Base-by-base conservation (phyloP, 306 rosid genomes). In the Sindora glabra region DNA sequence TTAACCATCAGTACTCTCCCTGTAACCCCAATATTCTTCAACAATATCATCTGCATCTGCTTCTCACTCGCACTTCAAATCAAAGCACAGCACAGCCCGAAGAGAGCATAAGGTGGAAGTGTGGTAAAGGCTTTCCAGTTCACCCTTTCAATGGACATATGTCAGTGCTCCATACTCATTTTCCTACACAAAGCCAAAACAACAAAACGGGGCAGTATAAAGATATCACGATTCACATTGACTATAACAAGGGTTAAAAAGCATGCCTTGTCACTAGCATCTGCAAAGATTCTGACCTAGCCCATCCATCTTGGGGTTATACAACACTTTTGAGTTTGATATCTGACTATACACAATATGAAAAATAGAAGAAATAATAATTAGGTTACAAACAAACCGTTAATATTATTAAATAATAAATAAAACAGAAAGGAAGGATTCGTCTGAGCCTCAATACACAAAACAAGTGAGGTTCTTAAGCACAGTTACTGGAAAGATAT, bases 401-500 rank as follows among this genome's bases (percentile, higher is more conserved):
- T 3, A 44, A 53, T 64, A 37, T 29, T 8, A 37, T 38, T 52
- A 71, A 63, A 21, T 10, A 8, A 8, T 14, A 56, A 57, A 71
- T 10, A 70, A 50, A 69, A 69, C 39, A 78, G 62, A 18, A 71
- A 62, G 70, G 73, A 57, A 65, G 71, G 66, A 69, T 66, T 68
- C 69, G 65, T 73, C 77, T 70, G 82, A 70, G 84, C 63, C 78
- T 66, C 69, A 77, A 79, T 56, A 77, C 76, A 79, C 72, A 80
- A 82, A 77, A 68, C 74, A 66, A 71, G 50, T 61, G 72, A 79
- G 77, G 87, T 77, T 74, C 80, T 78, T 72, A 72, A 79, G 86
- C 90, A 75, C 66, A 81, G 79, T 78, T 68, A 78, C 95, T 79
- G 87, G 82, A 77, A 81, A 77, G 74, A 83, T 79, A 79, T 76